phyloP scores from a whole-genome alignment of 805 yeast genomes.

The baker's yeast (Saccharomyces cerevisiae) region DNA sequence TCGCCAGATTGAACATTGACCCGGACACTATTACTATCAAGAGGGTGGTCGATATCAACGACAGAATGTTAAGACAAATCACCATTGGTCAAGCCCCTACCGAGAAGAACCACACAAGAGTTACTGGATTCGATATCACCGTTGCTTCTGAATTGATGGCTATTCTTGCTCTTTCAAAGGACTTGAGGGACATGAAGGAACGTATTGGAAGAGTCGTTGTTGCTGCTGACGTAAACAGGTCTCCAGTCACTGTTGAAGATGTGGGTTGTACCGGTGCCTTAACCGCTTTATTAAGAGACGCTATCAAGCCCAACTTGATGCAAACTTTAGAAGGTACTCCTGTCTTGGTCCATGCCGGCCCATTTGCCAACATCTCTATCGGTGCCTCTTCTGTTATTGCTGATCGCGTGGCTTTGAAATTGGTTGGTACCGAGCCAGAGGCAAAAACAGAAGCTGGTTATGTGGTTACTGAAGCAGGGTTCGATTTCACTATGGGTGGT shows the following conservation, averaged over 20 bases:
- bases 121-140: constrained; percentile 75
- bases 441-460: constrained; percentile 51
- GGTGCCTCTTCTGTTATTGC: constrained; percentile 82
- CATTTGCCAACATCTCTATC: constrained; percentile 79
- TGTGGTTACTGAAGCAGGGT: constrained; percentile 83
- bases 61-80: constrained; percentile 68
- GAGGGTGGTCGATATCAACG: constrained; percentile 80
- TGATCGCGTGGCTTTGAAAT: constrained; percentile 71
- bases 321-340: constrained; percentile 86
- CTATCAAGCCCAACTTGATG: constrained; percentile 78
- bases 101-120: constrained; percentile 63
- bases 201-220: constrained; percentile 71
- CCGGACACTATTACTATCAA: constrained; percentile 76
- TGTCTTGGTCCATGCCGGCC: constrained; percentile 82
- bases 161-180: constrained; percentile 63
- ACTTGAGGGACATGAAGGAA: constrained; percentile 61
- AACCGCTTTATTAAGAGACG: constrained; percentile 73
- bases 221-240: constrained; percentile 60
- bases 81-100: constrained; percentile 78
- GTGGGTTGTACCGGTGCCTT: constrained; percentile 82
- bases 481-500: constrained; percentile 89
- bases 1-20: constrained; percentile 66
- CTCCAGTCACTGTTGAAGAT: constrained; percentile 74
- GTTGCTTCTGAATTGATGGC: constrained; percentile 88
- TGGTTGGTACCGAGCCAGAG: constrained; percentile 57